Evolutionary conservation across 345 rosid genomes (phyloP), one percentile per base, ranked within the genome.

Genomic region (Lepidium africanum): DNA sequence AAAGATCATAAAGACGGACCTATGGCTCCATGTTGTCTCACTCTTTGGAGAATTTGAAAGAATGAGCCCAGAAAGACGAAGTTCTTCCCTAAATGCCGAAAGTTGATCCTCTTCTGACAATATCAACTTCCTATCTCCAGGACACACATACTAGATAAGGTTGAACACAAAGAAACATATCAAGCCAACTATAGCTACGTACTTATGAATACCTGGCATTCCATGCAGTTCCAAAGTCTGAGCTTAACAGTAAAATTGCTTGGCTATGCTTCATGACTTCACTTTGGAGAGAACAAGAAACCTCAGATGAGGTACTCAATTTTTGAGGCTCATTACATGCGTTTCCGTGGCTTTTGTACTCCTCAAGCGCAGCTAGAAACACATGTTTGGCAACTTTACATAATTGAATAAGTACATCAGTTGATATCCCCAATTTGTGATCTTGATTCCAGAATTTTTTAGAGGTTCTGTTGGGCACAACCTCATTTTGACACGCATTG

Each of bases 11-110:
- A 65, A 46, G 41, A 55, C 33, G 33, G 67, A 91, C 96, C 96
- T 89, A 46, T 91, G 97, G 77, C 95, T 80, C 99, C 99, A 94
- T 61, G 97, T 91, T 58, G 83, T 85, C 50, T 94, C 97, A 52
- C 99, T 89, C 84, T 91, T 91, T 15, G 92, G 96, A 69, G 84
- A 84, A 84, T 74, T 72, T 10, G 97, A 91, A 64, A 91, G 90
- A 69, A 94, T 74, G 67, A 91, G 89, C 38, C 84, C 81, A 49
- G 97, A 87, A 49, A 91, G 76, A 50, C 27, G 71, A 72, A 94
- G 91, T 76, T 94, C 99, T 65, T 87, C 87, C 16, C 55, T 65
- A 51, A 83, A 85, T 57, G 75, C 50, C 11, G 71, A 42, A 42
- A 77, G 42, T 11, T 77, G 75, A 52, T 76, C 80, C 70, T 87